phyloP scores from a whole-genome alignment of 768 basidiomycete species.

The Dictyophora rubrovolvata region DNA sequence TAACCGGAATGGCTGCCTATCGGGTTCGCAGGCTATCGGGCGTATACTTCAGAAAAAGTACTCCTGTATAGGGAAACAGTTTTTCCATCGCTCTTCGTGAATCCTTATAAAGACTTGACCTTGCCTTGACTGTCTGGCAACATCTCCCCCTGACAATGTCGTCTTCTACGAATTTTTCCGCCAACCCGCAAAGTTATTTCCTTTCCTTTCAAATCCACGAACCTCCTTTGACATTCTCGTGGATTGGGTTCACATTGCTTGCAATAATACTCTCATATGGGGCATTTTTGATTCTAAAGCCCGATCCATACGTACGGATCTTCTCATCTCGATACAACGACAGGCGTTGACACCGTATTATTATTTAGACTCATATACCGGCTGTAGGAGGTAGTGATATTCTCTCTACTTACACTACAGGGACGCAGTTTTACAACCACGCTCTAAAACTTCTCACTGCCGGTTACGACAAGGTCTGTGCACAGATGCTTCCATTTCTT shows the following conservation, averaged over 20 bases:
- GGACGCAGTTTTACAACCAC: constrained; percentile 12
- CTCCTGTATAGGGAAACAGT: too few relatives aligned
- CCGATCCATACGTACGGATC: neutral
- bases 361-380: neutral
- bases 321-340: neutral
- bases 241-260: neutral
- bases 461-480: constrained; percentile 22
- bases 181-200: neutral
- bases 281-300: neutral
- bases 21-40: too few relatives aligned
- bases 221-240: neutral
- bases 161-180: neutral
- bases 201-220: neutral
- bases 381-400: neutral
- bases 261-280: neutral
- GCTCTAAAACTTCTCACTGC: constrained; percentile 18
- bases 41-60: too few relatives aligned
- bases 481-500: neutral
- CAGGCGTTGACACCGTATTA: neutral
- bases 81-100: too few relatives aligned
- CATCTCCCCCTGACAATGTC: too few relatives aligned
- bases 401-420: constrained; percentile 11
- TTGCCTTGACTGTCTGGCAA: too few relatives aligned
- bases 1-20: too few relatives aligned
- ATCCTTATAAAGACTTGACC: too few relatives aligned